These are phyloP conservation scores for Streptanthus diversifolius DNA, from an alignment of 345 rosid species.

Conservation along the genomic window DNA sequence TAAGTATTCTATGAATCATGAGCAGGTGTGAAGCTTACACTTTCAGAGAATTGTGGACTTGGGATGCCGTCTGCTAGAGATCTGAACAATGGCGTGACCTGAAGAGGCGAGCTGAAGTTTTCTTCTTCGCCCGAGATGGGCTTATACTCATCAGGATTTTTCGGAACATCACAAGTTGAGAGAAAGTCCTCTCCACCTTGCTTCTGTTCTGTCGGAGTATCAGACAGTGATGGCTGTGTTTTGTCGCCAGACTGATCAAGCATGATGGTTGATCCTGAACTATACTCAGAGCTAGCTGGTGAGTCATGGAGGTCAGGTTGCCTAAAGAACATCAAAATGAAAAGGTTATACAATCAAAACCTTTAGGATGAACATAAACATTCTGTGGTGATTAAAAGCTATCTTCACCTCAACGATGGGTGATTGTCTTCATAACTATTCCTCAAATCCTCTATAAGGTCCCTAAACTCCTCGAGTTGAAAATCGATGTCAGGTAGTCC, in stretches of 20 bases:
- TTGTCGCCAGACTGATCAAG: slow-evolving; percentile 44
- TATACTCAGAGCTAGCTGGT: slow-evolving; percentile 81
- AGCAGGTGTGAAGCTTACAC: slow-evolving; percentile 53
- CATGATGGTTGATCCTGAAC: slow-evolving; percentile 73
- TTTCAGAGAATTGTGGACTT: slow-evolving; percentile 95
- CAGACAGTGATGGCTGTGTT: slow-evolving; percentile 45
- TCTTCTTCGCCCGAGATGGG: slow-evolving; percentile 42
- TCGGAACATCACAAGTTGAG: slow-evolving; percentile 41
- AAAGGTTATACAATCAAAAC: slow-evolving; percentile 27
- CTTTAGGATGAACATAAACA: neutral
- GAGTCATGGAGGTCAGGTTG: slow-evolving; percentile 79
- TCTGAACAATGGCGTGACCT: slow-evolving; percentile 91
- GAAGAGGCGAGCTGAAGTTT: slow-evolving; percentile 76
- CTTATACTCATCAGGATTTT: slow-evolving; percentile 35
- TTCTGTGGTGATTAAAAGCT: neutral
- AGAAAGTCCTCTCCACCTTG: slow-evolving; percentile 45
- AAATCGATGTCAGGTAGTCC: slow-evolving; percentile 57
- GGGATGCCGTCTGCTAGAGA: slow-evolving; percentile 95
- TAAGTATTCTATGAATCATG: neutral
- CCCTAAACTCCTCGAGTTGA: slow-evolving; percentile 71
- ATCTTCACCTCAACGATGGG: slow-evolving; percentile 64
- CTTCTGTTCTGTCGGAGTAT: slow-evolving; percentile 39
- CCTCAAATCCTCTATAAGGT: slow-evolving; percentile 65
- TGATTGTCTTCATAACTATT: slow-evolving; percentile 59
- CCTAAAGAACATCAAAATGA: slow-evolving; percentile 46